Base-by-base conservation (phyloP, 768 basidiomycete species). In the Boletus tomentosulus region DNA sequence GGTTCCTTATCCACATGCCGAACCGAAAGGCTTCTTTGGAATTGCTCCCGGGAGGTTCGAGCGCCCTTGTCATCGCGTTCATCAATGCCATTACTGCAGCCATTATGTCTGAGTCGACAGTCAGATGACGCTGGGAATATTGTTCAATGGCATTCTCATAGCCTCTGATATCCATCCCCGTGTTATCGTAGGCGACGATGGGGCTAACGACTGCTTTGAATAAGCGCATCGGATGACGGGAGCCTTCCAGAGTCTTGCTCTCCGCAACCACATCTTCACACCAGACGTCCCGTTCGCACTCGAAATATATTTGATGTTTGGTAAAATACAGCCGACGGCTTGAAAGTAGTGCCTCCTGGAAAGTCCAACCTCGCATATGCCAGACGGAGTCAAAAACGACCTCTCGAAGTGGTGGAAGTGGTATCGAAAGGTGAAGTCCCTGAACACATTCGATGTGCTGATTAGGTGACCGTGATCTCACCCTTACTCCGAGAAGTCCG, bases 291-390 rank as follows among this genome's bases (percentile, higher is more conserved):
- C 30, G 19, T n/a, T 5, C 28, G 38, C 64, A 66, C n/a, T 59
- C 53, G 42, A 62, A 66, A 33, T 64, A 63, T 3, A 65, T 11
- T 19, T 66, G 60, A 15, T 66, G 35, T 15, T 56, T 37, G 10
- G 64, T 64, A 46, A 64, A 59, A 41, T 48, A 62, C 16, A 64
- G 25, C 1, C 65, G 60, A 2, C 64, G 65, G 15, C 54, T 57
- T 11, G 64, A 66, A 15, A 66, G 57, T 3, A 59, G 3, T 0
- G 30, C 31, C 16, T 66, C 64, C 34, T 66, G 64, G 30, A 56
- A 65, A 4, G 65, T 66, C 64, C 64, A 66, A 4, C 60, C 64
- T 13, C 64, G 55, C 16, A 51, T 59, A 11, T 52, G 19, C 64
- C 65, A 66, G 7, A 22, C 28, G 3, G 62, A 56, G 2, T 53